Evolutionary conservation across 2,329 filamentous ascomycete species (phyloP).

Genomic region (Leptosphaerulina australis): DNA sequence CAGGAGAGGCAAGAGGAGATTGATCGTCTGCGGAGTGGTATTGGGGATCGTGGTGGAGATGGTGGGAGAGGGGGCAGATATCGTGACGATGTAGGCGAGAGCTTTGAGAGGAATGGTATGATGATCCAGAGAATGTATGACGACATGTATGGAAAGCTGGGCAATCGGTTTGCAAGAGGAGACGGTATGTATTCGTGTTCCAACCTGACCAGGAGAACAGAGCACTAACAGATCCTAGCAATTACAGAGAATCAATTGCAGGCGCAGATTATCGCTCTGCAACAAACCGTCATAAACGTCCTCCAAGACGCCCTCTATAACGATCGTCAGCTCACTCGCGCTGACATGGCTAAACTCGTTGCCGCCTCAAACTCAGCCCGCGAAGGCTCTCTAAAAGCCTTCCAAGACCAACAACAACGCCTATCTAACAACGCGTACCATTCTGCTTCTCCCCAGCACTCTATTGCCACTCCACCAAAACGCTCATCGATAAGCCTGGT

Average conservation of each 20-base stretch:
- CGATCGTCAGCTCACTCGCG: conserved; percentile 47
- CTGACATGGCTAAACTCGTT: conserved; percentile 50
- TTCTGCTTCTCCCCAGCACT: conserved; percentile 28
- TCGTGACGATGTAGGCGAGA: conserved; percentile 41
- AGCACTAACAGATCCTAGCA: conserved; percentile 31
- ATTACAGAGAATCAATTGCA: conserved; percentile 52
- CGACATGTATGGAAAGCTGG: conserved; percentile 45
- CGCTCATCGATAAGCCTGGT: conserved; percentile 34
- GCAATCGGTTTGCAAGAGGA: conserved; percentile 47
- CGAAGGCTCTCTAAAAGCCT: conserved; percentile 49
- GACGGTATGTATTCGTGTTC: conserved; percentile 41
- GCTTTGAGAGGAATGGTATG: conserved; percentile 40
- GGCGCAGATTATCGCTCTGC: conserved; percentile 51
- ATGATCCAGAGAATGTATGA: conserved; percentile 48
- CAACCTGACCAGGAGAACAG: not conserved
- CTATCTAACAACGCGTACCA: conserved; percentile 24
- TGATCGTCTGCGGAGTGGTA: conserved; percentile 27
- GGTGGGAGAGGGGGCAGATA: conserved; percentile 11
- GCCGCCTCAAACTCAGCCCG: conserved; percentile 51
- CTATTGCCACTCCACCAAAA: conserved; percentile 30
- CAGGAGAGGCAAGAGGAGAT: conserved; percentile 35
- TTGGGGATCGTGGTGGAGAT: conserved; percentile 8
- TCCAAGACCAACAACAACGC: conserved; percentile 46
- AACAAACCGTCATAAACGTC: conserved; percentile 53
- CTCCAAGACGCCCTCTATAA: conserved; percentile 53